Conservation (phyloP, 768 basidiomycete species). For the Tricholoma bakamatsutake region DNA sequence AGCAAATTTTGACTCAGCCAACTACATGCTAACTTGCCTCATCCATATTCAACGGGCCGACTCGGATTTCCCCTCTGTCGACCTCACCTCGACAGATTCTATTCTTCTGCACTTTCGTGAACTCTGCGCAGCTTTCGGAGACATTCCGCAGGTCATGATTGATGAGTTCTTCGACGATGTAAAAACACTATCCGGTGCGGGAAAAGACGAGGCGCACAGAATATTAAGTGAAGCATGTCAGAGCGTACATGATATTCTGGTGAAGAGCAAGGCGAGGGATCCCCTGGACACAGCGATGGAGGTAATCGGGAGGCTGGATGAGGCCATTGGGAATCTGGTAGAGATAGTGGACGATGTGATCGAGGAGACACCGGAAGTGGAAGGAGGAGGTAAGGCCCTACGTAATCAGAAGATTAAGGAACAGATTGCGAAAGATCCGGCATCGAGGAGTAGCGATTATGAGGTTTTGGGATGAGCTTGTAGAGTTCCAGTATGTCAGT, state of each 20-base stretch:
- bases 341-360: constrained; percentile 18
- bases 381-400: constrained; percentile 20
- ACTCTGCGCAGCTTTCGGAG: constrained; percentile 20
- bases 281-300: constrained; percentile 17
- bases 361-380: constrained; percentile 17
- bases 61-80: constrained; percentile 17
- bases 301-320: constrained; percentile 13
- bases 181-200: constrained; percentile 4
- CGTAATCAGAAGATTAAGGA: constrained; percentile 21
- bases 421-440: constrained; percentile 17
- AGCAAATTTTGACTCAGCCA: constrained; percentile 22
- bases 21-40: constrained; percentile 22
- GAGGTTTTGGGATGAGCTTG: constrained; percentile 22
- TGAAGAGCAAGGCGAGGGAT: constrained; percentile 14
- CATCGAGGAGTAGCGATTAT: constrained; percentile 16
- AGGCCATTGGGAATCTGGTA: constrained; percentile 17
- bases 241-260: constrained; percentile 24
- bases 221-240: constrained; percentile 21
- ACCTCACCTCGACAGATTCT: constrained; percentile 20
- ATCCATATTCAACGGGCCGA: constrained; percentile 27
- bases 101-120: constrained; percentile 21
- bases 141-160: constrained; percentile 15
- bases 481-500: too few species aligned
- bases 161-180: constrained; percentile 10
- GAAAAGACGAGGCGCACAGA: constrained; percentile 19